Base-by-base conservation (phyloP, 1,139 yeast species). In the Blastobotrys proliferans region DNA sequence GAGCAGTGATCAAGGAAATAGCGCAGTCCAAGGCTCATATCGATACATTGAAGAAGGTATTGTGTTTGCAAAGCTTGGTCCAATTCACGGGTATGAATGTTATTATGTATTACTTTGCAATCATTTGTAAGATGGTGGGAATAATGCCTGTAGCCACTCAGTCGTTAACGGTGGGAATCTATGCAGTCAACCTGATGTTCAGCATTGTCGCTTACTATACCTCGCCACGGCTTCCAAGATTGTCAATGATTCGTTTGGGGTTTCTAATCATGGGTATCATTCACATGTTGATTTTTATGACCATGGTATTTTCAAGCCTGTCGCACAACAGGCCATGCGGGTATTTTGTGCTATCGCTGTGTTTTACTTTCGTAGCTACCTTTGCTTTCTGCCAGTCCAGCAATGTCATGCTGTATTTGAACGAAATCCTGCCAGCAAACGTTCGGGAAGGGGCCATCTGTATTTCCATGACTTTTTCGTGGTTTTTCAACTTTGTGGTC, bases 21-120 rank as follows among this genome's bases (percentile, higher is more conserved):
- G n/a, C n/a, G n/a, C n/a, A n/a, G n/a, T n/a, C n/a, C n/a, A n/a
- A n/a, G n/a, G n/a, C n/a, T n/a, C n/a, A n/a, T n/a, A n/a, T n/a
- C n/a, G n/a, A n/a, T n/a, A n/a, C n/a, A n/a, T n/a, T n/a, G n/a
- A n/a, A n/a, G n/a, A n/a, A n/a, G n/a, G n/a, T n/a, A n/a, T n/a
- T n/a, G n/a, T n/a, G n/a, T n/a, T n/a, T n/a, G n/a, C n/a, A n/a
- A n/a, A n/a, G n/a, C n/a, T n/a, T n/a, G n/a, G n/a, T n/a, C n/a
- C n/a, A n/a, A n/a, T n/a, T 79, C 47, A 78, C 83, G 35, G 88
- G 88, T 42, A 77, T 81, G 65, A 79, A 80, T 53, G 77, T 80
- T 36, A 70, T 81, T 63, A 77, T 64, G 34, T 68, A 51, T 35
- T 53, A 53, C 34, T 45, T 51, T 40, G 43, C 46, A 14, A 39